phyloP scores from a whole-genome alignment of 2,329 filamentous ascomycete species.

The Xylaria sp. region DNA sequence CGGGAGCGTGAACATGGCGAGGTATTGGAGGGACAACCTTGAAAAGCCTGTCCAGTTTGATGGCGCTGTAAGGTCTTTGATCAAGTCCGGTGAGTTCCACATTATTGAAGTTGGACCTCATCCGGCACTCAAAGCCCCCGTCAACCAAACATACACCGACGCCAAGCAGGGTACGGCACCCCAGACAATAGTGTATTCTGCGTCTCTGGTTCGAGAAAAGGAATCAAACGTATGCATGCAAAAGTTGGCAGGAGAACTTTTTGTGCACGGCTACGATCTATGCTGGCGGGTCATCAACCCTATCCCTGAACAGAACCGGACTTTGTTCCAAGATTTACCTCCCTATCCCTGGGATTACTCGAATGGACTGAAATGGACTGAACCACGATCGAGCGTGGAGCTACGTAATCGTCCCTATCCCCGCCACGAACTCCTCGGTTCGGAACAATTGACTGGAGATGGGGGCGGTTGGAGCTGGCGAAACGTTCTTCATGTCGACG shows the following conservation, averaged over 20 bases:
- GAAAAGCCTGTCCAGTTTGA: not conserved
- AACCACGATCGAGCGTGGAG: conserved; percentile 45
- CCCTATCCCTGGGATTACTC: conserved; percentile 21
- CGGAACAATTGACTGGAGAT: conserved; percentile 27
- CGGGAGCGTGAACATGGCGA: not conserved
- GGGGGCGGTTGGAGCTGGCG: conserved; percentile 37
- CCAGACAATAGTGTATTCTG: not conserved
- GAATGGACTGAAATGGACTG: conserved; percentile 37
- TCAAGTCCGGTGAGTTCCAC: not conserved
- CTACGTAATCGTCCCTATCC: conserved; percentile 45
- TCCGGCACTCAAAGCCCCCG: conserved; percentile 51
- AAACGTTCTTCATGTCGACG: not conserved
- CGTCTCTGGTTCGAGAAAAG: conserved; percentile 18
- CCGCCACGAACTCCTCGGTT: conserved; percentile 56
- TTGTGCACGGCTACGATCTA: conserved; percentile 5
- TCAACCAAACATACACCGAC: conserved; percentile 45
- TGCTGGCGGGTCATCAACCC: conserved; percentile 14
- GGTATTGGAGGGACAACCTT: not conserved
- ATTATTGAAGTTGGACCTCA: conserved; percentile 31
- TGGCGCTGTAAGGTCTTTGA: not conserved
- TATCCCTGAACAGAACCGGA: not conserved
- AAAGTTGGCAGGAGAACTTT: conserved; percentile 28
- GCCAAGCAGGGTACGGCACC: not conserved
- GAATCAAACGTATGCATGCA: conserved; percentile 19
- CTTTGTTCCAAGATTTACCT: conserved; percentile 24